phyloP scores from a whole-genome alignment of 331 rosid species.

The Telfairia occidentalis region DNA sequence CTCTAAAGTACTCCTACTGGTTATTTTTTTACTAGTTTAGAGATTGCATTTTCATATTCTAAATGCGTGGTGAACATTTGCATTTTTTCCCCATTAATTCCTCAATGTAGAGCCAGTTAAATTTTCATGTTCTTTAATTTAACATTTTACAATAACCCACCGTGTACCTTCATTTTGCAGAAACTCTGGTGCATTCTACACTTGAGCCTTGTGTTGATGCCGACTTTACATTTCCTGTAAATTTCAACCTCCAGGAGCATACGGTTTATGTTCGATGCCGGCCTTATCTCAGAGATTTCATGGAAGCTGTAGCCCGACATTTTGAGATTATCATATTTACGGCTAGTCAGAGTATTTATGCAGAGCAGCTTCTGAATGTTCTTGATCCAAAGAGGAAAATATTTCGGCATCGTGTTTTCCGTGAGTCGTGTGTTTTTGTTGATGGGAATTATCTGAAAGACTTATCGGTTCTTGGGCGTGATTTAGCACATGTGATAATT shows the following conservation, averaged over 20 bases:
- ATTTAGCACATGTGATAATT: conserved; percentile 69
- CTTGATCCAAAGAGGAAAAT: conserved; percentile 93
- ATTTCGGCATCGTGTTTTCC: conserved; percentile 88
- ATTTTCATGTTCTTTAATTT: not conserved
- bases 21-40: not conserved
- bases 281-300: conserved; percentile 82
- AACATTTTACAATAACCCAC: not conserved
- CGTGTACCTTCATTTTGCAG: conserved; percentile 35
- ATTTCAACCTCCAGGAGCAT: conserved; percentile 78
- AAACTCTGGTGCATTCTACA: conserved; percentile 93
- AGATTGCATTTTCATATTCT: not conserved
- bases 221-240: conserved; percentile 85
- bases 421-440: conserved; percentile 92
- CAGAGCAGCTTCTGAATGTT: conserved; percentile 92
- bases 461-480: conserved; percentile 91
- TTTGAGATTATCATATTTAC: conserved; percentile 94
- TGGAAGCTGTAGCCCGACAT: conserved; percentile 47
- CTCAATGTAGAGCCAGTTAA: not conserved
- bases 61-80: not conserved
- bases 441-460: conserved; percentile 96
- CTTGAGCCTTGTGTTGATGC: conserved; percentile 91
- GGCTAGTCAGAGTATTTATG: conserved; percentile 97
- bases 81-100: not conserved
- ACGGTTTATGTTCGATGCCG: conserved; percentile 94
- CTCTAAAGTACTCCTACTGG: not conserved